Conservation (phyloP, 2,329 filamentous ascomycete genomes). For the Monosporascus sp. region DNA sequence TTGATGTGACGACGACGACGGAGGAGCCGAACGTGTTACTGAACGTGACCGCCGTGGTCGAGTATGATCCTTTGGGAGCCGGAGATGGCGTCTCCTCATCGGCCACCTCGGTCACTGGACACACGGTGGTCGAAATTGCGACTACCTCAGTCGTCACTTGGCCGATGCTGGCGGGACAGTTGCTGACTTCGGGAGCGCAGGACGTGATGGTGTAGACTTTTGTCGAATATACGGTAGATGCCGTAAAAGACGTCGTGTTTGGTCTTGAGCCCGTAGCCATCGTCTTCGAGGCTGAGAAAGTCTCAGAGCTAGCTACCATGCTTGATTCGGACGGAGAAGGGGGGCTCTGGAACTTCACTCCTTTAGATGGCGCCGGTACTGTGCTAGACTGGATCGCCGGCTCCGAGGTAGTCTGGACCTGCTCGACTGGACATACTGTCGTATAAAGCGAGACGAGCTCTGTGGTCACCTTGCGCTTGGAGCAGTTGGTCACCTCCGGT, state of each 20-base stretch:
- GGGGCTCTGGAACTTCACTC: not conserved
- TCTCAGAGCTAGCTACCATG: constrained; percentile 1
- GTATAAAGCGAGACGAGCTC: constrained; percentile 26
- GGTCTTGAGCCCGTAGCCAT: not conserved
- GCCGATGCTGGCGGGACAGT: constrained; percentile 19
- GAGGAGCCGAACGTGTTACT: constrained; percentile 20
- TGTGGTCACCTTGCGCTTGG: constrained; percentile 22
- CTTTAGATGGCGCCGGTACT: not conserved
- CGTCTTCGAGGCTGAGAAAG: constrained; percentile 3
- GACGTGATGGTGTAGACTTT: constrained; percentile 24
- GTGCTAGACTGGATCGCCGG: not conserved
- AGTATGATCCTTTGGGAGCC: constrained; percentile 9
- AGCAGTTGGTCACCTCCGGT: constrained; percentile 20
- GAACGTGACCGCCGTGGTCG: constrained; percentile 15
- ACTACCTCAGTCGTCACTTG: constrained; percentile 22
- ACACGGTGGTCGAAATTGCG: constrained; percentile 25
- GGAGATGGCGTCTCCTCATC: constrained; percentile 1
- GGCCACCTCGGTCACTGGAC: constrained; percentile 17
- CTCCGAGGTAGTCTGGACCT: constrained; percentile 7
- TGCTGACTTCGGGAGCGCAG: constrained; percentile 20
- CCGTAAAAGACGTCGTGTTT: constrained; percentile 17
- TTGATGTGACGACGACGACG: constrained; percentile 18
- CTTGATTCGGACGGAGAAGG: constrained; percentile 1
- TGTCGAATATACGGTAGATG: constrained; percentile 24
- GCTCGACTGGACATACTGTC: constrained; percentile 21